A percentile compares a stretch with the other conserved stretches of the same genome.
phyloP scores from a whole-genome alignment of 768 basidiomycete genomes.

The Dentipellis fragilis region DNA sequence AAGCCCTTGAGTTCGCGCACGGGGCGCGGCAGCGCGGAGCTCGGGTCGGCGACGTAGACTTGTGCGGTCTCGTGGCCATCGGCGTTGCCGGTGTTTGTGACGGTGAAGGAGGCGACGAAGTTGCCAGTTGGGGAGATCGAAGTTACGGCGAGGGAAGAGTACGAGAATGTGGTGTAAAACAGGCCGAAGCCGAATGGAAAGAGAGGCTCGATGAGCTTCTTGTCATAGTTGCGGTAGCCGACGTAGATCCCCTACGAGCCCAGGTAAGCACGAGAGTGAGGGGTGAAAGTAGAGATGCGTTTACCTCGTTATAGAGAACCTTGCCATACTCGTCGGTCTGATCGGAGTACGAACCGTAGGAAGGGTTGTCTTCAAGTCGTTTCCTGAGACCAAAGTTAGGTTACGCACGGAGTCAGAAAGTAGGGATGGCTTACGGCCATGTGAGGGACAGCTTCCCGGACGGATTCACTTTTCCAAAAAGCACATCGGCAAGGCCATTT shows the following conservation, averaged over 20 bases:
- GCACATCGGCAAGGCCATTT: conserved; percentile 45
- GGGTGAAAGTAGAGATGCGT: conserved; percentile 17
- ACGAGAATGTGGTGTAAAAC: conserved; percentile 50
- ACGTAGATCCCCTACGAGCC: conserved; percentile 33
- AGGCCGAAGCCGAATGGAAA: conserved; percentile 53
- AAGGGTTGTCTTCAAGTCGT: conserved; percentile 42
- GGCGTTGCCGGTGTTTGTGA: conserved; percentile 34
- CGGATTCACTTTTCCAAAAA: conserved; percentile 54
- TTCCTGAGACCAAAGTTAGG: conserved; percentile 19
- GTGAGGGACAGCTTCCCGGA: conserved; percentile 46
- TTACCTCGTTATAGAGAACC: conserved; percentile 36
- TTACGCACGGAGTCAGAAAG: not conserved
- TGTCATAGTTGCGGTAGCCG: conserved; percentile 44
- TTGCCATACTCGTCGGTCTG: conserved; percentile 34
- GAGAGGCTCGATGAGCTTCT: conserved; percentile 31
- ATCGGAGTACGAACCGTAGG: conserved; percentile 34
- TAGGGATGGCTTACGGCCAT: conserved; percentile 31
- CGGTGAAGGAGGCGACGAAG: conserved; percentile 31
- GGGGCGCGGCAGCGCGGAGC: conserved; percentile 34
- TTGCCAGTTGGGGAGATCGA: conserved; percentile 22
- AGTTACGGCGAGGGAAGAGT: conserved; percentile 30
- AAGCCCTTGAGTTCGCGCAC: conserved; percentile 38
- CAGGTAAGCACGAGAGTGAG: not conserved
- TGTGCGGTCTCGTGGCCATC: conserved; percentile 39
- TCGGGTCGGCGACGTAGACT: conserved; percentile 34